phyloP scores from a whole-genome alignment of 805 yeast species.

The Wickerhamomyces alni region DNA sequence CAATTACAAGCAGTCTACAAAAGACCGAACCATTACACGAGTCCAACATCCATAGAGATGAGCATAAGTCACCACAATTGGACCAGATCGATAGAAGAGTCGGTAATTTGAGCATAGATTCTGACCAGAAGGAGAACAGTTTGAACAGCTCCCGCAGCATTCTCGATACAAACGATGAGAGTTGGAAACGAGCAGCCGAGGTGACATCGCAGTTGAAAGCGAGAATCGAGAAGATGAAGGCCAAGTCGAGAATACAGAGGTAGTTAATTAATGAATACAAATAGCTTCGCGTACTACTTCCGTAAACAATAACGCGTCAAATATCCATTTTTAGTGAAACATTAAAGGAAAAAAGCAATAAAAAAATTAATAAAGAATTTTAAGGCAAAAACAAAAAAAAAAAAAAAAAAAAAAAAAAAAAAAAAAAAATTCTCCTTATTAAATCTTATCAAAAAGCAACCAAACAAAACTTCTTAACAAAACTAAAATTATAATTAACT shows the following conservation, averaged over 20 bases:
- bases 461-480: too few relatives aligned
- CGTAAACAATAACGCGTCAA: too few relatives aligned
- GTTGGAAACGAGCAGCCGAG: conserved; percentile 88
- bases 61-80: conserved; percentile 9
- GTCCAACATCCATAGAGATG: neutral
- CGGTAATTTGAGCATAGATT: conserved; percentile 22
- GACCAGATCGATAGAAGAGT: conserved; percentile 21
- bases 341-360: too few relatives aligned
- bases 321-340: too few relatives aligned
- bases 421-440: too few relatives aligned
- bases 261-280: too few relatives aligned
- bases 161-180: conserved; percentile 46
- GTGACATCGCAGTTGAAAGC: conserved; percentile 83
- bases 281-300: too few relatives aligned
- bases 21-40: conserved; percentile 4
- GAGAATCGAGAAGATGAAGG: conserved; percentile 85
- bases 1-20: neutral
- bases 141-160: conserved; percentile 5
- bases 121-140: conserved; percentile 23
- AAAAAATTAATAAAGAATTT: too few relatives aligned
- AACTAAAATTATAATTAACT: neutral
- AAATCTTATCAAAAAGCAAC: too few relatives aligned
- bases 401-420: neutral
- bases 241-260: conserved; percentile 32
- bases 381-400: too few relatives aligned